A percentile compares a stretch with the other conserved stretches of the same genome.
phyloP scores from a whole-genome alignment of 768 basidiomycete genomes.

The Clitopilus passeckerianus region DNA sequence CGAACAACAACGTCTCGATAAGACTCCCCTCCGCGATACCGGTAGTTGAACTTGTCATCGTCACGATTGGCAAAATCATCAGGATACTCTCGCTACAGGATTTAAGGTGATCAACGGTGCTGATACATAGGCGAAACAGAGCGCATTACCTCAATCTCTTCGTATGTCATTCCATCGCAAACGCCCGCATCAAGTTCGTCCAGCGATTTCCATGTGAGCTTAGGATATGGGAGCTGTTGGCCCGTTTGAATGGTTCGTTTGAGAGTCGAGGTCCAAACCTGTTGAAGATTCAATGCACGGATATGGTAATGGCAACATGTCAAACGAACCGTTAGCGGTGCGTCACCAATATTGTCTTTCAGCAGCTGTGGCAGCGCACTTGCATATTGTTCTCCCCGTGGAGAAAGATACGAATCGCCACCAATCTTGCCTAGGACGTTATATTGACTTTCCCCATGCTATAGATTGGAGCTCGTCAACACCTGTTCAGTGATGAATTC shows the following conservation, averaged over 20 bases:
- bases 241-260: conserved; percentile 91
- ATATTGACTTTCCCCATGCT: conserved; percentile 98
- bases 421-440: conserved; percentile 97
- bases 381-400: conserved; percentile 82
- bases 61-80: conserved; percentile 98
- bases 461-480: conserved; percentile 5
- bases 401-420: conserved; percentile 89
- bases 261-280: conserved; percentile 99
- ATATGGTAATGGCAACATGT: background rate
- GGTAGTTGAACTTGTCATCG: conserved; percentile 99
- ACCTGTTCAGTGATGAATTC: conserved; percentile 2
- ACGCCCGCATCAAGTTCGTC: conserved; percentile 99
- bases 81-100: conserved; percentile 77
- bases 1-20: conserved; percentile 96
- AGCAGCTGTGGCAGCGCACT: conserved; percentile 82
- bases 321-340: conserved; percentile 68
- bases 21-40: conserved; percentile 95
- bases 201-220: conserved; percentile 97
- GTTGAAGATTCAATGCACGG: conserved; percentile 2
- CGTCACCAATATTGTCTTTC: conserved; percentile 86
- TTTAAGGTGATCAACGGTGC: background rate
- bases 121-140: background rate
- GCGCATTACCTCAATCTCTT: conserved; percentile 84
- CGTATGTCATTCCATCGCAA: conserved; percentile 99
- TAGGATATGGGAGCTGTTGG: conserved; percentile 73